These are phyloP conservation scores for Betula pendula DNA, from an alignment of 306 rosid genomes.

Conservation along the genomic window DNA sequence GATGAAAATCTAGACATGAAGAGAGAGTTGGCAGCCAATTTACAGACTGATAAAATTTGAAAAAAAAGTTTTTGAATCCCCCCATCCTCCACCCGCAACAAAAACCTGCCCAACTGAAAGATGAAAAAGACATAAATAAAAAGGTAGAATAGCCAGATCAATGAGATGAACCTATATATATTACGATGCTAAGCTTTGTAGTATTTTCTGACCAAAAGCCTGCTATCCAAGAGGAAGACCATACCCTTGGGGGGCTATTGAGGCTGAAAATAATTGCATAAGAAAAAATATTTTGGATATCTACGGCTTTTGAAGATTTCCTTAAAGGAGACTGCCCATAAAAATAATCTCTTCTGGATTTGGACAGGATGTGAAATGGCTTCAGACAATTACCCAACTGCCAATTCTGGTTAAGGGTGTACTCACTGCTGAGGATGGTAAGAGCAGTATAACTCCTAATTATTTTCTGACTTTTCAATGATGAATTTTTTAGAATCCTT, in stretches of 20 bases:
- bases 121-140: background rate
- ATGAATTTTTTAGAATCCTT: slow-evolving; percentile 4
- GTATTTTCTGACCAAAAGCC: too few relatives aligned
- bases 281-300: background rate
- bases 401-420: slow-evolving; percentile 98
- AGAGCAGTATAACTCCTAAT: slow-evolving; percentile 26
- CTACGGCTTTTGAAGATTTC: background rate
- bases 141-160: background rate
- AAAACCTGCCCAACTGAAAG: background rate
- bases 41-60: too few relatives aligned
- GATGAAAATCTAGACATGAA: background rate
- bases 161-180: background rate
- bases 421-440: slow-evolving; percentile 91
- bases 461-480: background rate
- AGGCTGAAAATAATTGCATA: too few relatives aligned
- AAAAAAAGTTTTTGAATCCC: too few relatives aligned
- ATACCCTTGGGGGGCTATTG: too few relatives aligned
- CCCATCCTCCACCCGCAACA: background rate
- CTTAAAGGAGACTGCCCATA: background rate
- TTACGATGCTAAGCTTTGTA: background rate
- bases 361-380: slow-evolving; percentile 95
- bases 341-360: slow-evolving; percentile 10
- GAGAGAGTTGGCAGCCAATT: background rate
- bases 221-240: too few relatives aligned
- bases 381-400: slow-evolving; percentile 80